A percentile compares a stretch with the other conserved stretches of the same genome.
phyloP scores from a whole-genome alignment of 176 grass and related monocot genomes.

The Olyra latifolia region DNA sequence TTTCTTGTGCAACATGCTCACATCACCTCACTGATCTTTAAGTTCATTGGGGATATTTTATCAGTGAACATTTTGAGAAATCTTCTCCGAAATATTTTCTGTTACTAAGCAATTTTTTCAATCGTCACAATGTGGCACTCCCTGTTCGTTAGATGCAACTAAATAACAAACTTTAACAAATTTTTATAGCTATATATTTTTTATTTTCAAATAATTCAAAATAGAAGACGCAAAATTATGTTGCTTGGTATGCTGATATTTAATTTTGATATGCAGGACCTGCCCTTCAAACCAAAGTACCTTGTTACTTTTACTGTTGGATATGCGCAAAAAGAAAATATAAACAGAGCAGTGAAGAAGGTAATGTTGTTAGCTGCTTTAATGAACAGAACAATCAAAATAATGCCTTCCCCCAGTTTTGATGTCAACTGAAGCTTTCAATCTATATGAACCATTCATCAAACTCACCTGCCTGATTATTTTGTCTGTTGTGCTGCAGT shows the following conservation, averaged over 20 bases:
- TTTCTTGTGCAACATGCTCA: background rate
- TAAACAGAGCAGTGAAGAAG: constrained; percentile 84
- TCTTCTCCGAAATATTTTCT: background rate
- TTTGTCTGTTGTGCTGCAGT: constrained; percentile 47
- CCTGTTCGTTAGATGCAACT: background rate
- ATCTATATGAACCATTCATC: background rate
- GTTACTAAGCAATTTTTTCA: background rate
- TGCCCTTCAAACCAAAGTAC: constrained; percentile 81
- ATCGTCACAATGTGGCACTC: background rate
- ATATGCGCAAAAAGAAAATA: constrained; percentile 72
- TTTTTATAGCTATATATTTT: background rate
- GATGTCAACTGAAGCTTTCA: constrained; percentile 3
- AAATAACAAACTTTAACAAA: background rate
- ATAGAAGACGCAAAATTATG: background rate
- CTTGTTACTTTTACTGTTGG: constrained; percentile 88
- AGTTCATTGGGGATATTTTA: background rate
- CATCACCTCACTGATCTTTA: background rate
- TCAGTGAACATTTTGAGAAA: background rate
- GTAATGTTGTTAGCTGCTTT: constrained; percentile 33
- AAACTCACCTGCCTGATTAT: constrained; percentile 22
- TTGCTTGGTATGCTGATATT: constrained; percentile 31
- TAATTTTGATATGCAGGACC: constrained; percentile 62
- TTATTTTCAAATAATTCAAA: background rate
- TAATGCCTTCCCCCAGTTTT: background rate
- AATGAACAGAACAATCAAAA: background rate